Conservation (phyloP, 2,329 filamentous ascomycete species). For the Lizonia empirigonia region DNA sequence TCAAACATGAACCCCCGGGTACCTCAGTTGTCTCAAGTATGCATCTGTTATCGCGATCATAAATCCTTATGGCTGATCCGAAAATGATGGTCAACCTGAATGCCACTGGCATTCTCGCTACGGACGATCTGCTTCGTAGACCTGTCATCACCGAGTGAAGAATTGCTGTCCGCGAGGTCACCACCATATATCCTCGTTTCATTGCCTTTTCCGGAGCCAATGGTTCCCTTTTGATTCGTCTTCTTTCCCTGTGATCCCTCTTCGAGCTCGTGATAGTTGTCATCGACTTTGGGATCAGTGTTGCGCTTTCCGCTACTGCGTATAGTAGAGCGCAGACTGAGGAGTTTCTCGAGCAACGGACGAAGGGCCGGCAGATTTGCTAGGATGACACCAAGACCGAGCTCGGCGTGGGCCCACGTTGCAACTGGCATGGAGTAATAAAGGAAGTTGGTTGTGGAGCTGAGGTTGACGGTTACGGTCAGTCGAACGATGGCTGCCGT, state of each 20-base stretch:
- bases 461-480: slow-evolving; percentile 43
- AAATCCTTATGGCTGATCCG: background rate
- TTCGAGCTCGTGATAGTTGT: slow-evolving; percentile 17
- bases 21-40: too few relatives aligned
- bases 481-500: slow-evolving; percentile 43
- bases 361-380: slow-evolving; percentile 20
- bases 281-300: slow-evolving; percentile 8
- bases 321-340: slow-evolving; percentile 17
- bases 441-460: slow-evolving; percentile 17
- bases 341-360: slow-evolving; percentile 19
- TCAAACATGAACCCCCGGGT: too few relatives aligned
- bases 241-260: background rate
- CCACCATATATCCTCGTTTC: slow-evolving; percentile 19
- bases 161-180: slow-evolving; percentile 12
- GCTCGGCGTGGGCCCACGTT: slow-evolving; percentile 20
- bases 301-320: slow-evolving; percentile 8
- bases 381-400: slow-evolving; percentile 19
- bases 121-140: slow-evolving; percentile 1
- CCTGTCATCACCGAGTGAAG: slow-evolving; percentile 8
- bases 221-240: background rate
- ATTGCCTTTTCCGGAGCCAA: background rate
- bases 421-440: slow-evolving; percentile 22
- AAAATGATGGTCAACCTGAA: background rate
- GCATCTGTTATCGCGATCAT: background rate
- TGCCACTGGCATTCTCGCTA: background rate